Base-by-base conservation (phyloP, 1,284 basidiomycete genomes). In the Apiotrichum brassicae region DNA sequence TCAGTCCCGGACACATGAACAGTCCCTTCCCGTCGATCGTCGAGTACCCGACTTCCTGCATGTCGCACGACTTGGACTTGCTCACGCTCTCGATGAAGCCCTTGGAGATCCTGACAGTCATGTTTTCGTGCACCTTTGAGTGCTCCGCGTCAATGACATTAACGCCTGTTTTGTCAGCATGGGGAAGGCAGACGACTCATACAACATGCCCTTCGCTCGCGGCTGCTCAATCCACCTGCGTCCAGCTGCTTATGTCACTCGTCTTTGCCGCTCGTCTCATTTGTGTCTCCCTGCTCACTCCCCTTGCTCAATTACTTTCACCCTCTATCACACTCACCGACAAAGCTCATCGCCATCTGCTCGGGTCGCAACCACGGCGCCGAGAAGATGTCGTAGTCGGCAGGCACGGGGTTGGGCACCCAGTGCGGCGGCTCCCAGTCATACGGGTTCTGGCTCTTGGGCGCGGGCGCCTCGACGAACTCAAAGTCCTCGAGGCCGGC, bases 1-100 rank as follows among this genome's bases (percentile, higher is more conserved):
- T 59, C 7, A 68, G 52, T 3, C 66, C 66, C 0, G 76, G 77
- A 53, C 73, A 77, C 6, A 78, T 45, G 51, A 63, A 77, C 20
- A 66, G 63, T 0, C 76, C 76, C 16, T 62, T 53, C 16, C 75
- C 57, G 57, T 77, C 72, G 34, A 64, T 50, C 26, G 54, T 59
- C 13, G 44, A 42, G 22, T 74, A 63, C 0, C 57, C 63, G 14
- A 48, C 57, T 18, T 58, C 56, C 40, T 64, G 56, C 38, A 53
- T 41, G 51, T 54, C 47, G 16, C 43, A 43, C 20, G 44, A 18
- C 19, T 48, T 23, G 44, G 59, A 38, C 49, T 54, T 51, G 12
- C 54, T 47, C 7, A 76, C 59, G 24, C 64, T 64, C 13, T 54
- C 51, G 26, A 77, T 59, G 25, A 64, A 46, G 7, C 76, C 75